Evolutionary conservation across 345 rosid species (phyloP), one percentile per base, ranked within the genome.

Genomic region (Lepidium didymum): DNA sequence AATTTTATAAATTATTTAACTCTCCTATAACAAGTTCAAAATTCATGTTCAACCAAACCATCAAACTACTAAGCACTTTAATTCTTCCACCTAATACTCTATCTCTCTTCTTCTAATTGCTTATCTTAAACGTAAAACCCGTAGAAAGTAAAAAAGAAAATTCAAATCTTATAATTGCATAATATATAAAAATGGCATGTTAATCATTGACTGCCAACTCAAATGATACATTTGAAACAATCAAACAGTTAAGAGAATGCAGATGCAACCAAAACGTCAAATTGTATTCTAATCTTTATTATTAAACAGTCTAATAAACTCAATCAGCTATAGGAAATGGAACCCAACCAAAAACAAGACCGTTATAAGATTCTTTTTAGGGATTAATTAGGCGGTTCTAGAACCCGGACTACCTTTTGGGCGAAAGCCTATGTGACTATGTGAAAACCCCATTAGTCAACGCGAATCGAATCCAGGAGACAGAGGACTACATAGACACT

Each of bases 11-110:
- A 53, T 42, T 37, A 72, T 29, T 27, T 13, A 68, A 42, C 53
- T 43, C 10, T 51, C 31, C 5, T 15, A 50, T 65, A 40, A 57
- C 33, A 45, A 38, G 58, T 29, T 63, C 25, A 37, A 63, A 73
- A 21, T 67, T 56, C 77, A 67, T 67, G 73, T 74, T 74, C 73
- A 67, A 67, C 69, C 69, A 67, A 61, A 61, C 68, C 29, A 67
- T 52, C 69, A 74, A 61, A 74, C 77, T 4, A 51, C 67, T 42
- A 6, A 42, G 13, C 47, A 51, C 49, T 41, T 65, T 33, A 59
- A 59, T 59, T 50, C 72, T 44, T 40, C 62, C 45, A 74, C 69
- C 64, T 54, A 74, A 61, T 38, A 8, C 52, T 64, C 52, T 27
- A 4, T 27, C 31, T 27, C 31, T 27, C 31, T 4, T 10, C 14